Percentiles rank a stretch among this genome's conserved stretches.
phyloP scores from a whole-genome alignment of 2,329 filamentous ascomycete species.

The Scytalidium sp. region DNA sequence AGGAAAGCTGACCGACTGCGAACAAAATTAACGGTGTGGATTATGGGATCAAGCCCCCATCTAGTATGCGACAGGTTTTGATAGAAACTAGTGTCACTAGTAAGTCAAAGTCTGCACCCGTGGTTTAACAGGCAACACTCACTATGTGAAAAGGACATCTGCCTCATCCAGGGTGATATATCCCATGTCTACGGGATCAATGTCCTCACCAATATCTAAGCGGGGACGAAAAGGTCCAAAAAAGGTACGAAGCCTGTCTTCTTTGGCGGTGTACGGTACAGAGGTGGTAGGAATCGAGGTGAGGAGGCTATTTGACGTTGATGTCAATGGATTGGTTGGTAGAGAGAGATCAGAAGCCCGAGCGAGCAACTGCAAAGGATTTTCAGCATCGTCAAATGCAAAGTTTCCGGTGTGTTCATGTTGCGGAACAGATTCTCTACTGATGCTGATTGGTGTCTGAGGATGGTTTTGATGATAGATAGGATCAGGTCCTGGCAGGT shows the following conservation, averaged over 20 bases:
- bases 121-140: slow-evolving; percentile 25
- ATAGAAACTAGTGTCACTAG: slow-evolving; percentile 53
- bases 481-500: background rate
- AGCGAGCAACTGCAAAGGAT: slow-evolving; percentile 69
- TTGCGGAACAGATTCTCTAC: background rate
- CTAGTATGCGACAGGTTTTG: slow-evolving; percentile 68
- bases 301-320: slow-evolving; percentile 2
- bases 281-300: background rate
- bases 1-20: slow-evolving; percentile 67
- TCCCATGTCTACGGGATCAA: slow-evolving; percentile 68
- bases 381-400: slow-evolving; percentile 70
- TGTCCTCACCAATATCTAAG: slow-evolving; percentile 59
- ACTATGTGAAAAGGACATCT: slow-evolving; percentile 63
- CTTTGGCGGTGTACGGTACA: slow-evolving; percentile 26
- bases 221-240: slow-evolving; percentile 63
- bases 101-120: slow-evolving; percentile 7
- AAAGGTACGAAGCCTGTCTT: slow-evolving; percentile 57
- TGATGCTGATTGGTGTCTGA: background rate
- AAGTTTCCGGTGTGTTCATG: slow-evolving; percentile 31
- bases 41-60: slow-evolving; percentile 67
- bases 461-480: slow-evolving; percentile 1
- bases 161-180: slow-evolving; percentile 66
- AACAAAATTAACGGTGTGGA: slow-evolving; percentile 65
- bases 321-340: slow-evolving; percentile 7
- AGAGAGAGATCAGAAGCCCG: slow-evolving; percentile 62